phyloP scores from a whole-genome alignment of 2,329 filamentous ascomycete species.

The Arthrocladium fulminans region DNA sequence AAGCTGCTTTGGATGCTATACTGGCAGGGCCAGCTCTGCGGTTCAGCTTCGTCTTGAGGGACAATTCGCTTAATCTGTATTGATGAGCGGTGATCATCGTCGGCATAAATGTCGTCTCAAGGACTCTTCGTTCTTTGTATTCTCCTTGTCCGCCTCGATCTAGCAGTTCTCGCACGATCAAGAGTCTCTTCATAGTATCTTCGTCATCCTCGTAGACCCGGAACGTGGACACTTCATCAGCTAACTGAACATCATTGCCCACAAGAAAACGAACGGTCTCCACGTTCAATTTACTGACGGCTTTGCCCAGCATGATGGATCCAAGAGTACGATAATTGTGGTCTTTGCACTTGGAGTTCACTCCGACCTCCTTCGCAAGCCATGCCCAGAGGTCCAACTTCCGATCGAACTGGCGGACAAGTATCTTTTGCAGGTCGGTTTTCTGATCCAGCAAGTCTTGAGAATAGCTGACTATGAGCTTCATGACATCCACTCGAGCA shows the following conservation, averaged over 20 bases:
- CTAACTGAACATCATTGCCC: neutral
- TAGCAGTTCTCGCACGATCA: conserved; percentile 1
- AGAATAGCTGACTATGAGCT: conserved; percentile 4
- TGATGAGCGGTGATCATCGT: neutral
- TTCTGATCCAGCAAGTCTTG: conserved; percentile 4
- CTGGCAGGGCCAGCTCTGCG: neutral
- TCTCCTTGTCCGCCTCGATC: conserved; percentile 2
- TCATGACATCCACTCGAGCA: neutral
- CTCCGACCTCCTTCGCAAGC: conserved; percentile 1
- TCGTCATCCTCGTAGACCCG: conserved; percentile 7
- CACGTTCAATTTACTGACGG: conserved; percentile 1
- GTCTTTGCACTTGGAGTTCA: neutral
- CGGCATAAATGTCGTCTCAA: conserved; percentile 7
- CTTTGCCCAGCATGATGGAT: neutral
- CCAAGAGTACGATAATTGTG: neutral
- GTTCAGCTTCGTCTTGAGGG: neutral
- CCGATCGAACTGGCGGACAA: neutral
- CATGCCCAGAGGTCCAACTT: conserved; percentile 6
- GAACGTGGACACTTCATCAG: neutral
- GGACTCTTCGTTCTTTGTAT: conserved; percentile 3
- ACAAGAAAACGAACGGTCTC: conserved; percentile 5
- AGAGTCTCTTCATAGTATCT: neutral
- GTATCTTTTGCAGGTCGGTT: neutral
- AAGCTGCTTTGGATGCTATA: neutral
- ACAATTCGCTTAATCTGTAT: neutral